A percentile compares a stretch with the other conserved stretches of the same genome.
phyloP scores from a whole-genome alignment of 2,329 filamentous ascomycete species.

The Aspergillus sp. region DNA sequence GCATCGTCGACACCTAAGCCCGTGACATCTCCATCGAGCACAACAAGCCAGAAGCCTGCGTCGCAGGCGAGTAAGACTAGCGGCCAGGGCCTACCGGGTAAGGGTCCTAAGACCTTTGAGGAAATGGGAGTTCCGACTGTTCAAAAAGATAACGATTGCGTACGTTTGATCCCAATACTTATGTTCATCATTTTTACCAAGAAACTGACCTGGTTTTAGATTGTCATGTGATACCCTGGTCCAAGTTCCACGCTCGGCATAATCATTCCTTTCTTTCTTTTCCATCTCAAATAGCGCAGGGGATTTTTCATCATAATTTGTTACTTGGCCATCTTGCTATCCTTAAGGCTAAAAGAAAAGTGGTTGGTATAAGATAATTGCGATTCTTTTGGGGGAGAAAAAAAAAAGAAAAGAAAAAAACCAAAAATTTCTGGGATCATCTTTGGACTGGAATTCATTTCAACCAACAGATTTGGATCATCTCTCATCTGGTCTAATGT shows the following conservation, averaged over 20 bases:
- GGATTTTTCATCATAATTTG: conserved; percentile 8
- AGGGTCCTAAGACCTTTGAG: conserved; percentile 92
- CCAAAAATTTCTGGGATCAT: no score
- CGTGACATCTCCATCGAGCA: conserved; percentile 14
- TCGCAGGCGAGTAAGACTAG: conserved; percentile 22
- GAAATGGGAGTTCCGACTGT: conserved; percentile 91
- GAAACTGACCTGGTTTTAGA: conserved; percentile 20
- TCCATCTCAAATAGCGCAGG: conserved; percentile 11
- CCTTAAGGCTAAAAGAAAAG: neutral
- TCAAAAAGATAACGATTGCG: conserved; percentile 85
- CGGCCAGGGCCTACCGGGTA: conserved; percentile 45
- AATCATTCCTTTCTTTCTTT: conserved; percentile 8
- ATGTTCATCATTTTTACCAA: neutral
- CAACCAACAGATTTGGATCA: no score
- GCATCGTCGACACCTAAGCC: conserved; percentile 40
- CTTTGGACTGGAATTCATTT: no score
- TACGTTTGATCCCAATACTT: conserved; percentile 46
- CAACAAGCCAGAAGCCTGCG: conserved; percentile 34
- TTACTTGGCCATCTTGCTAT: neutral
- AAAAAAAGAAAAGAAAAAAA: no score
- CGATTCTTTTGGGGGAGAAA: no score
- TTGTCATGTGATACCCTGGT: conserved; percentile 39
- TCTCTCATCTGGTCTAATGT: no score
- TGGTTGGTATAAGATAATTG: no score
- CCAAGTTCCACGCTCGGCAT: conserved; percentile 6